Evolutionary conservation across 768 basidiomycete genomes (phyloP).

Genomic region (Leucocoprinus leucothites): DNA sequence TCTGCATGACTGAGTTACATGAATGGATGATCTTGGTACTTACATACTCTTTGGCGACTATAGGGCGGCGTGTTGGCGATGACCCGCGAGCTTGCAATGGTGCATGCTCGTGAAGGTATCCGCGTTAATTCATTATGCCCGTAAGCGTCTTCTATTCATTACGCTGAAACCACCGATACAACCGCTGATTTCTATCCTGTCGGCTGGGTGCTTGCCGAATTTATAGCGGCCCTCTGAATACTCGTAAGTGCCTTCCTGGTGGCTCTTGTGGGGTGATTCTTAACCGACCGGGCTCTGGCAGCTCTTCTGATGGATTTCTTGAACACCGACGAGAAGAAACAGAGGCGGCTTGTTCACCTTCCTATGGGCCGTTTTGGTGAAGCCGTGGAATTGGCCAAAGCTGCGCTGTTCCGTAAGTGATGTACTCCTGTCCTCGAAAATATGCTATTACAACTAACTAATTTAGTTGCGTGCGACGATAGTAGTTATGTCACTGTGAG

Average conservation of each 20-base stretch:
- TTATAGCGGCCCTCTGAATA: conserved; percentile 86
- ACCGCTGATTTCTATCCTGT: neutral
- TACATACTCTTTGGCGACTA: too few relatives aligned
- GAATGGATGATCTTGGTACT: too few relatives aligned
- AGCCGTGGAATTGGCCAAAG: conserved; percentile 92
- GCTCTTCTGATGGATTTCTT: conserved; percentile 98
- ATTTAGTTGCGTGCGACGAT: conserved; percentile 79
- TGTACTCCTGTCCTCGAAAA: neutral
- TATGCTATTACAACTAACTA: conserved; percentile 8
- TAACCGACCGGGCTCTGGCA: conserved; percentile 27
- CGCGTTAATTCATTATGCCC: conserved; percentile 95
- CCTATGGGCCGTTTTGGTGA: conserved; percentile 98
- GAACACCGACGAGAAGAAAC: conserved; percentile 91
- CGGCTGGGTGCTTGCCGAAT: conserved; percentile 10
- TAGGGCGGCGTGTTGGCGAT: conserved; percentile 97
- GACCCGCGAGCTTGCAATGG: conserved; percentile 97
- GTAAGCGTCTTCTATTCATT: conserved; percentile 42
- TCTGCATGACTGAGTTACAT: neutral
- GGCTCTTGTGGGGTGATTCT: neutral
- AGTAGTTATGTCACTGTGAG: conserved; percentile 93
- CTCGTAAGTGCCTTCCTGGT: conserved; percentile 54
- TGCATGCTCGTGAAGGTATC: conserved; percentile 96
- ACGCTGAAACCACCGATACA: neutral
- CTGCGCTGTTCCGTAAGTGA: conserved; percentile 85
- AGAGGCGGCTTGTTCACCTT: conserved; percentile 85